phyloP scores from a whole-genome alignment of 2,329 filamentous ascomycete species.

The Diaporthe destruens region DNA sequence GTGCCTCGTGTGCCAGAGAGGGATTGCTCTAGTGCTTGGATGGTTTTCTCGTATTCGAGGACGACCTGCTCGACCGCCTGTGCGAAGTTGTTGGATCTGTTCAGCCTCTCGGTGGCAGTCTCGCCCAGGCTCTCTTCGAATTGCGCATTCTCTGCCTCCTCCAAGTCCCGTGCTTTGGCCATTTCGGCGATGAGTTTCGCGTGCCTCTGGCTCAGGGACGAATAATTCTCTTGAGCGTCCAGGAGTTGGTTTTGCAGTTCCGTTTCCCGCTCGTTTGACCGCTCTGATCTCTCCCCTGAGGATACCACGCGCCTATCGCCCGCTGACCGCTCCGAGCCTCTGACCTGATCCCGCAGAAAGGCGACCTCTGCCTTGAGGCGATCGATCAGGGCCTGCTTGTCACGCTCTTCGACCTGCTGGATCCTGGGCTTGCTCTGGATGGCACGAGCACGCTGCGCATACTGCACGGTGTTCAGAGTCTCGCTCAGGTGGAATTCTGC shows the following conservation, averaged over 20 bases:
- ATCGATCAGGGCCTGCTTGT: constrained; percentile 95
- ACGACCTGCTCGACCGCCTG: constrained; percentile 97
- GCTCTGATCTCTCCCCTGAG: constrained; percentile 79
- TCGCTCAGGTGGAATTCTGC: constrained; percentile 98
- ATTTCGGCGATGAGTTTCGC: constrained; percentile 96
- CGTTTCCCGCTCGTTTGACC: constrained; percentile 84
- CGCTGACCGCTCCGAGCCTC: constrained; percentile 79
- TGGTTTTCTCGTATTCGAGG: constrained; percentile 98
- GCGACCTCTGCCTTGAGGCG: constrained; percentile 92
- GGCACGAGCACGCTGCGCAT: constrained; percentile 93
- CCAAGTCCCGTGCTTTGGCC: constrained; percentile 83
- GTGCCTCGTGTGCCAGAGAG: constrained; percentile 89
- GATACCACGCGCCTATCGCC: constrained; percentile 66
- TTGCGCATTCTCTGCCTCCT: constrained; percentile 69
- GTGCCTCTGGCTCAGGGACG: constrained; percentile 88
- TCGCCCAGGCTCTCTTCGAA: constrained; percentile 77
- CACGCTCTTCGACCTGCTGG: constrained; percentile 91
- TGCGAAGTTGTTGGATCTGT: constrained; percentile 95
- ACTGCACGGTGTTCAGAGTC: constrained; percentile 96
- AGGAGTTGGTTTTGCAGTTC: constrained; percentile 95
- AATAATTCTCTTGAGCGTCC: constrained; percentile 95
- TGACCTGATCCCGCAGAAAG: constrained; percentile 93
- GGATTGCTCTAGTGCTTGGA: constrained; percentile 91
- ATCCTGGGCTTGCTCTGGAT: constrained; percentile 99
- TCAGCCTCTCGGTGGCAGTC: constrained; percentile 86